A percentile compares a stretch with the other conserved stretches of the same genome.
Conservation (phyloP, 306 rosid species). For the Medicago lupulina region DNA sequence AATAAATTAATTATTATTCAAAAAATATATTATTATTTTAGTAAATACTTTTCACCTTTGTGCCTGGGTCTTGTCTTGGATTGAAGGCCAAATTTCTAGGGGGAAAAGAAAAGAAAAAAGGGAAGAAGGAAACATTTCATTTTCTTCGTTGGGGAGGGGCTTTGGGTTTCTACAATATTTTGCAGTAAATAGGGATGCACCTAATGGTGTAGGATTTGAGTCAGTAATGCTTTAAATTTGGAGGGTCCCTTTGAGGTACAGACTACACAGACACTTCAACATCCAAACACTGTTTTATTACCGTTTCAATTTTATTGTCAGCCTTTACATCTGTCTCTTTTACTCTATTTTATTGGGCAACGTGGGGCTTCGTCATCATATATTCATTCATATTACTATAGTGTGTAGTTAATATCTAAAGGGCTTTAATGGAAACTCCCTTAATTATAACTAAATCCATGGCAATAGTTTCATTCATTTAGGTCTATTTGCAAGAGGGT, state of each 20-base stretch:
- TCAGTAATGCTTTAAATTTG: slow-evolving; percentile 63
- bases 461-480: too few relatives aligned
- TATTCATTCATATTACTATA: not conserved
- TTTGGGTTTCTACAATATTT: slow-evolving; percentile 40
- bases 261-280: slow-evolving; percentile 59
- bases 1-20: too few relatives aligned
- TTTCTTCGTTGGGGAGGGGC: slow-evolving; percentile 2
- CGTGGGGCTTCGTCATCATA: slow-evolving; percentile 40
- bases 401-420: slow-evolving; percentile 8
- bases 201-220: slow-evolving; percentile 55
- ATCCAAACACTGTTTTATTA: slow-evolving; percentile 66
- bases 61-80: not conserved
- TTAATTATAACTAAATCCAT: not conserved
- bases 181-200: slow-evolving; percentile 54
- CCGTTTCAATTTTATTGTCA: slow-evolving; percentile 71
- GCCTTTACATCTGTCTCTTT: slow-evolving; percentile 58
- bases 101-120: slow-evolving; percentile 9
- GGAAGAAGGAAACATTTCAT: slow-evolving; percentile 42
- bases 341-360: slow-evolving; percentile 52
- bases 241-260: slow-evolving; percentile 53
- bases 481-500: too few relatives aligned
- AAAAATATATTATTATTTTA: too few relatives aligned
- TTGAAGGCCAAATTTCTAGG: slow-evolving; percentile 29
- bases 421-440: not conserved
- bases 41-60: not conserved